A percentile compares a stretch with the other conserved stretches of the same genome.
Evolutionary conservation across 805 yeast species (phyloP).

Genomic region (Torulaspora delbrueckii): DNA sequence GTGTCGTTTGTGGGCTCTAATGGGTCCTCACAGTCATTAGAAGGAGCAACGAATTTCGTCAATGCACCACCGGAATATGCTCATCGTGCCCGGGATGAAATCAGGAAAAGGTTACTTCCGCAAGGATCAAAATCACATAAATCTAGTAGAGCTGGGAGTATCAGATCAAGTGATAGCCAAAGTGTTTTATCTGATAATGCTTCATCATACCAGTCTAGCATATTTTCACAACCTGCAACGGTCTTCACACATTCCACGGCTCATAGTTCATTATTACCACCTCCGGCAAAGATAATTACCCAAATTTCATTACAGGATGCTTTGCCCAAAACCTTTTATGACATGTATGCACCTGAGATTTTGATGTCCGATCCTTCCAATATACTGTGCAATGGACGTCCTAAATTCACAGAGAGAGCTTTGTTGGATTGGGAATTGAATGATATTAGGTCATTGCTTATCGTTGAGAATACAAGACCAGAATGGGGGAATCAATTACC

Average conservation of each 20-base stretch:
- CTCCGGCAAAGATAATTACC: slow-evolving; percentile 16
- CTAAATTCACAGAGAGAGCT: slow-evolving; percentile 56
- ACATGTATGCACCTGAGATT: slow-evolving; percentile 56
- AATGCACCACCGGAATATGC: slow-evolving; percentile 36
- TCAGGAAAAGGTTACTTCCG: slow-evolving; percentile 28
- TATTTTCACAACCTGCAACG: slow-evolving; percentile 29
- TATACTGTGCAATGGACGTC: slow-evolving; percentile 52
- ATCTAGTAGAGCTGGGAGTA: slow-evolving; percentile 9
- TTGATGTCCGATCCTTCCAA: slow-evolving; percentile 39
- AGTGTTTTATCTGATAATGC: slow-evolving; percentile 23
- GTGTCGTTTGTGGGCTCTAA: not conserved
- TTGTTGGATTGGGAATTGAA: slow-evolving; percentile 68
- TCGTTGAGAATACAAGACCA: slow-evolving; percentile 45
- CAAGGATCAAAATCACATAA: slow-evolving; percentile 6
- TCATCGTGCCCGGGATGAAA: slow-evolving; percentile 35
- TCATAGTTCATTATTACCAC: slow-evolving; percentile 10
- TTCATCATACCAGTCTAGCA: slow-evolving; percentile 25
- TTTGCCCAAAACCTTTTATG: slow-evolving; percentile 47
- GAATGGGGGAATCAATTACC: slow-evolving; percentile 58
- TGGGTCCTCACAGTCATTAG: slow-evolving; percentile 4
- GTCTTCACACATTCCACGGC: slow-evolving; percentile 16
- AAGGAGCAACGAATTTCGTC: slow-evolving; percentile 23
- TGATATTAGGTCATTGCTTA: slow-evolving; percentile 60
- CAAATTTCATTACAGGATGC: slow-evolving; percentile 43
- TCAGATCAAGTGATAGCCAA: slow-evolving; percentile 8